Evolutionary conservation across 1,139 yeast species (phyloP).

Genomic region (Nakaseomyces kungkrabaensis): DNA sequence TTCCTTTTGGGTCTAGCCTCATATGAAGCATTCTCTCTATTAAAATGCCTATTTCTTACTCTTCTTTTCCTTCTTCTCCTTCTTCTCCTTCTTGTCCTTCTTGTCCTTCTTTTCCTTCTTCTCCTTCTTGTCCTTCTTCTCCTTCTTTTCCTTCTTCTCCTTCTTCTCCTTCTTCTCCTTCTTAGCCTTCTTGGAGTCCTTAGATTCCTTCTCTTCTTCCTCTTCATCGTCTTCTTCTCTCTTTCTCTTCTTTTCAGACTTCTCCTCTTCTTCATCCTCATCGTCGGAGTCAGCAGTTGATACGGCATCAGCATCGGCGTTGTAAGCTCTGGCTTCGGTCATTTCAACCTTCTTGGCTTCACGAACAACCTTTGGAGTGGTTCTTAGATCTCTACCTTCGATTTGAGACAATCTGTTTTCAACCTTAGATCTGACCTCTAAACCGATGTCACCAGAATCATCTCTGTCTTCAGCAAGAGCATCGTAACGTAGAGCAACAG

Average conservation of each 20-base stretch:
- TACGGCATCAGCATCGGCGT: conserved; percentile 75
- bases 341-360: conserved; percentile 78
- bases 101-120: conserved; percentile 35
- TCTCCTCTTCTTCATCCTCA: conserved; percentile 32
- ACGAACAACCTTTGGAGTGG: conserved; percentile 65
- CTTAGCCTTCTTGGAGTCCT: conserved; percentile 35
- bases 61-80: conserved; percentile 40
- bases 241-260: conserved; percentile 34
- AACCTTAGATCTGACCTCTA: conserved; percentile 84
- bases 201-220: conserved; percentile 31
- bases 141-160: conserved; percentile 36
- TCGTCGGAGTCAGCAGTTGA: conserved; percentile 36
- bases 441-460: conserved; percentile 89
- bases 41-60: conserved; percentile 26
- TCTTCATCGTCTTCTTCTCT: conserved; percentile 27
- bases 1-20: no score
- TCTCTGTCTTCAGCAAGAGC: conserved; percentile 95
- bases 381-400: conserved; percentile 89
- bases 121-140: conserved; percentile 34
- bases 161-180: conserved; percentile 36
- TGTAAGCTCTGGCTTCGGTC: conserved; percentile 77
- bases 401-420: conserved; percentile 90
- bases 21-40: conserved; percentile 5
- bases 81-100: conserved; percentile 36
- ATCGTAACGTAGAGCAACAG: conserved; percentile 92